Conservation (phyloP, 192 early-diverging fungal genomes). For the Gaertneriomyces semiglobifer region DNA sequence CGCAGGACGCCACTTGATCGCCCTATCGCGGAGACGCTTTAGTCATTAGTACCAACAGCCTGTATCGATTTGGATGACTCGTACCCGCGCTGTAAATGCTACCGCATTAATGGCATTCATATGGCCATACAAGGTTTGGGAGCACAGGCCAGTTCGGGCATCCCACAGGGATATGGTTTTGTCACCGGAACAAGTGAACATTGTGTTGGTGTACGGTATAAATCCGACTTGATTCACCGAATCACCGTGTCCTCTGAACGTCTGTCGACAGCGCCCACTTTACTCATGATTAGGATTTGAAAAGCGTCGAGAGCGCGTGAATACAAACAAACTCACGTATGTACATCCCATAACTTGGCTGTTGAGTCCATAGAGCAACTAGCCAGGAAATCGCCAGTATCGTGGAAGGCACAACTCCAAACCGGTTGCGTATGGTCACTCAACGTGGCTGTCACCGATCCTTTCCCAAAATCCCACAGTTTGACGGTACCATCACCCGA, state of each 20-base stretch:
- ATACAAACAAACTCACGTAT: slow-evolving; percentile 32
- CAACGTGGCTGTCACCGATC: slow-evolving; percentile 44
- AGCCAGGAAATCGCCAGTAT: slow-evolving; percentile 48
- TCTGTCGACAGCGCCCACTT: slow-evolving; percentile 54
- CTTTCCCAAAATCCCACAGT: slow-evolving; percentile 57
- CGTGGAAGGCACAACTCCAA: slow-evolving; percentile 57
- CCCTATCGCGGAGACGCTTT: slow-evolving; percentile 30
- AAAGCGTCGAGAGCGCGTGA: neutral
- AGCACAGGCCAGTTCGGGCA: slow-evolving; percentile 46
- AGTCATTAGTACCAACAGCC: neutral
- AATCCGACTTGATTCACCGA: slow-evolving; percentile 54
- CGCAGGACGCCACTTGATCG: slow-evolving; percentile 43
- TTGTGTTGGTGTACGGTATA: slow-evolving; percentile 51
- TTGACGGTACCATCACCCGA: slow-evolving; percentile 58
- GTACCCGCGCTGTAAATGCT: slow-evolving; percentile 34
- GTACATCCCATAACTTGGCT: slow-evolving; percentile 57
- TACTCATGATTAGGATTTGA: neutral
- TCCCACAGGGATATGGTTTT: slow-evolving; percentile 59
- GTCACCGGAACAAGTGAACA: slow-evolving; percentile 53
- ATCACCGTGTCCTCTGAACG: slow-evolving; percentile 54
- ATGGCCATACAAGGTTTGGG: slow-evolving; percentile 55
- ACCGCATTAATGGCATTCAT: slow-evolving; percentile 50
- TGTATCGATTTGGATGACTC: neutral
- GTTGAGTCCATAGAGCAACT: slow-evolving; percentile 56
- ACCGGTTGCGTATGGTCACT: slow-evolving; percentile 56